Conservation (phyloP, 805 yeast genomes). For the Nakazawaea siamensis region DNA sequence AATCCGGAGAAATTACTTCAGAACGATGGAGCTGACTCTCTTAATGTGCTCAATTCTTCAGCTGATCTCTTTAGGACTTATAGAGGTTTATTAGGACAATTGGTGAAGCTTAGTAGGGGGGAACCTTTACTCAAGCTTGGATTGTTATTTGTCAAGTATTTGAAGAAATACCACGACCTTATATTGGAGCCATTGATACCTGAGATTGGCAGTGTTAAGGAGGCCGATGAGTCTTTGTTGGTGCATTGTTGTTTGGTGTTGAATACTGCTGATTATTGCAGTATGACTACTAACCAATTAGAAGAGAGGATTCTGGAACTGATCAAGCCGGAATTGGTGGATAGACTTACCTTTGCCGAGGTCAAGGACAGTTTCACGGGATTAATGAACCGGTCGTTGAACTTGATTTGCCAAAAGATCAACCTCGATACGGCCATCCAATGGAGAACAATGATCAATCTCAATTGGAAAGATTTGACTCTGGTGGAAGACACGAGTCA, state of each 20-base stretch:
- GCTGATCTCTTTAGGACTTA: constrained; percentile 79
- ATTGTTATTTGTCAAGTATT: constrained; percentile 55
- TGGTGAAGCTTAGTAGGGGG: constrained; percentile 50
- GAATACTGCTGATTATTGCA: constrained; percentile 86
- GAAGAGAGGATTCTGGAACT: constrained; percentile 47
- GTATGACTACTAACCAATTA: constrained; percentile 68
- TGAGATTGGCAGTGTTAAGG: constrained; percentile 18
- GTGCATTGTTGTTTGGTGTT: constrained; percentile 62
- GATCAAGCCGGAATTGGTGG: constrained; percentile 26
- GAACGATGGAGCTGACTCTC: constrained; percentile 34
- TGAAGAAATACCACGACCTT: constrained; percentile 47
- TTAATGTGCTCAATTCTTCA: constrained; percentile 75
- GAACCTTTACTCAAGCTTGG: constrained; percentile 43
- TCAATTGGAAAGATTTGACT: constrained; percentile 62
- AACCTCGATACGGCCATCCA: constrained; percentile 53
- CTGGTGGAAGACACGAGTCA: constrained; percentile 67
- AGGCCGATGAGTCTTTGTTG: constrained; percentile 35
- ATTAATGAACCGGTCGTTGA: constrained; percentile 50
- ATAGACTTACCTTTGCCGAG: constrained; percentile 42
- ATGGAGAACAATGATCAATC: constrained; percentile 78
- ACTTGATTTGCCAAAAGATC: constrained; percentile 47
- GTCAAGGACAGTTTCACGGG: constrained; percentile 50
- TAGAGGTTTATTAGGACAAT: constrained; percentile 63
- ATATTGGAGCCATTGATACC: constrained; percentile 45
- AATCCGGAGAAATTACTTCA: constrained; percentile 43